These are phyloP conservation scores for Neonectria faginata DNA, from an alignment of 2,329 filamentous ascomycete genomes.

Conservation along the genomic window DNA sequence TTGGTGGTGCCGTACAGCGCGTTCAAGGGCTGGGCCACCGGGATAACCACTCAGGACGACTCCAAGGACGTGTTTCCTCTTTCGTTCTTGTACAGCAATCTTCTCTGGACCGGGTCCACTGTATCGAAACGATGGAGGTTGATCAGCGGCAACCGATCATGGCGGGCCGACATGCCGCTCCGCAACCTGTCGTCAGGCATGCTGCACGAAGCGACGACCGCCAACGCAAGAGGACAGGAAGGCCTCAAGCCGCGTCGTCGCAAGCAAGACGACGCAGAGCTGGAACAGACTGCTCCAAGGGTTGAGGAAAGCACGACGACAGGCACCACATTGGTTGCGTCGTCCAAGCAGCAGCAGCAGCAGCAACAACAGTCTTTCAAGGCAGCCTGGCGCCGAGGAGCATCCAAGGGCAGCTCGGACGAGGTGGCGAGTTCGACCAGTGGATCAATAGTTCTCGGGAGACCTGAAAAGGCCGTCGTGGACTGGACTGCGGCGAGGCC, in stretches of 20 bases:
- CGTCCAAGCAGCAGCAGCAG: background rate
- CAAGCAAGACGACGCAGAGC: background rate
- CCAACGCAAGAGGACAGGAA: background rate
- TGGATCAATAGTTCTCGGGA: conserved; percentile 45
- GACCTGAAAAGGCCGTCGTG: conserved; percentile 50
- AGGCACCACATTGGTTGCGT: conserved; percentile 18
- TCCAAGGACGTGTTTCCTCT: conserved; percentile 59
- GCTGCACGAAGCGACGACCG: background rate
- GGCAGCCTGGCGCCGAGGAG: conserved; percentile 14
- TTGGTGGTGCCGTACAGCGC: conserved; percentile 43
- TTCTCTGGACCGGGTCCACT: conserved; percentile 55
- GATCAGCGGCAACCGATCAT: conserved; percentile 55
- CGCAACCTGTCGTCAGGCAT: conserved; percentile 17
- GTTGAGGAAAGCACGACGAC: background rate
- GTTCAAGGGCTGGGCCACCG: conserved; percentile 56
- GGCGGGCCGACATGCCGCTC: conserved; percentile 32
- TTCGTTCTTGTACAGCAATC: conserved; percentile 50
- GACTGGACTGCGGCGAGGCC: conserved; percentile 51
- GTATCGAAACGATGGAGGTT: conserved; percentile 54
- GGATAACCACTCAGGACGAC: conserved; percentile 56
- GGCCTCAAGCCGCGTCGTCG: background rate
- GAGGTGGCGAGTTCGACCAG: conserved; percentile 45
- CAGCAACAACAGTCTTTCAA: background rate
- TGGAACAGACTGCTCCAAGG: background rate
- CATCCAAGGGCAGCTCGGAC: conserved; percentile 43